These are phyloP conservation scores for Eurotiales sp. DNA, from an alignment of 2,329 filamentous ascomycete species.

Conservation along the genomic window DNA sequence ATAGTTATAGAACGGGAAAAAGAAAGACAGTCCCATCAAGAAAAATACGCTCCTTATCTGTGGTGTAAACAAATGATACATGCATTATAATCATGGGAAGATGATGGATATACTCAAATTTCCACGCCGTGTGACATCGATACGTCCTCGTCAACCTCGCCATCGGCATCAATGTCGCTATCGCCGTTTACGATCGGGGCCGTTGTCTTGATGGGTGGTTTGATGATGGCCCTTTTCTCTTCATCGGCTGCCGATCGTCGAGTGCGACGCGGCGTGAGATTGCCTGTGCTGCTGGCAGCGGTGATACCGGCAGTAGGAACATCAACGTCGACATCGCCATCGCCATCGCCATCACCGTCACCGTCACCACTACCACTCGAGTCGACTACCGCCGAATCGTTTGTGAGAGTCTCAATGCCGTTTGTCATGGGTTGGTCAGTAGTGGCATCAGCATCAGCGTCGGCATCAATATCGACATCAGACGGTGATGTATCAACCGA, in stretches of 20 bases:
- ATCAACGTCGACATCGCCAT: too few species aligned
- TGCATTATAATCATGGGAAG: background rate
- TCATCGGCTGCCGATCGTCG: conserved; percentile 5
- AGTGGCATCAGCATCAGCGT: conserved; percentile 18
- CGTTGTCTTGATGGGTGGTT: background rate
- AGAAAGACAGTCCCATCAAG: too few species aligned
- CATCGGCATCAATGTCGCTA: conserved; percentile 12
- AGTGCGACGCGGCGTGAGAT: conserved; percentile 9
- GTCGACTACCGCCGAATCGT: too few species aligned
- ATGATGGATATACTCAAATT: too few species aligned
- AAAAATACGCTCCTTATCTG: too few species aligned
- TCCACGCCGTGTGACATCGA: background rate
- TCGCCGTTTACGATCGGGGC: background rate
- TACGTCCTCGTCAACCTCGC: conserved; percentile 13
- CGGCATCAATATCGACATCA: conserved; percentile 1
- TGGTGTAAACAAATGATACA: background rate
- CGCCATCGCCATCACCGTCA: too few species aligned
- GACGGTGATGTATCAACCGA: too few species aligned
- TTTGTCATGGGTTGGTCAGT: conserved; percentile 14
- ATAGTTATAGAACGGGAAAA: too few species aligned
- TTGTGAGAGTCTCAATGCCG: conserved; percentile 1
- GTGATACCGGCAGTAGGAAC: too few species aligned
- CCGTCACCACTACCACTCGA: too few species aligned
- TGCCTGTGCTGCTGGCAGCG: conserved; percentile 2
- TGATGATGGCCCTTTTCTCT: conserved; percentile 2